Conservation (phyloP, 2,329 filamentous ascomycete species). For the Xylariaceae sp. region DNA sequence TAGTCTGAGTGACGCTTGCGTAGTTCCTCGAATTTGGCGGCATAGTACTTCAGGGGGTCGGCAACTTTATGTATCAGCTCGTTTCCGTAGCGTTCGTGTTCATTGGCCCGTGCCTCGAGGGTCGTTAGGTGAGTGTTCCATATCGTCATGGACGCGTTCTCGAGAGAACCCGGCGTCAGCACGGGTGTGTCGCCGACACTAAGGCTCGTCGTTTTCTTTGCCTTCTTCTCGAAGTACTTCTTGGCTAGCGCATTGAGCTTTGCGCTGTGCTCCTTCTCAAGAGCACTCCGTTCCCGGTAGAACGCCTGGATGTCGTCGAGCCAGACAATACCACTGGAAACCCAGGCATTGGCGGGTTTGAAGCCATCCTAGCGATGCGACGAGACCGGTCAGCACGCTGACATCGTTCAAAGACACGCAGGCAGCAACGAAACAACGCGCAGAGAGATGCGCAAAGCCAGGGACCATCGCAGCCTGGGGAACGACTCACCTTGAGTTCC, state of each 20-base stretch:
- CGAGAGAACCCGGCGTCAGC: slow-evolving; percentile 91
- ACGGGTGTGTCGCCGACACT: slow-evolving; percentile 91
- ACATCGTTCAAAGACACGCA: background rate
- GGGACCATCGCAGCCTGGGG: slow-evolving; percentile 18
- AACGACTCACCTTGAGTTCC: slow-evolving; percentile 73
- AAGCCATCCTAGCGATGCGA: slow-evolving; percentile 71
- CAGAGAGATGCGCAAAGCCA: slow-evolving; percentile 4
- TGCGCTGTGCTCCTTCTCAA: slow-evolving; percentile 94
- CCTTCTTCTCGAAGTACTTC: slow-evolving; percentile 97
- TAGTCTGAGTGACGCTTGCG: slow-evolving; percentile 89
- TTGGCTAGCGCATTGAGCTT: slow-evolving; percentile 85
- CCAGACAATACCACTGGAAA: slow-evolving; percentile 83
- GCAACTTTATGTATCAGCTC: slow-evolving; percentile 76
- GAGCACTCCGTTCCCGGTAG: slow-evolving; percentile 87
- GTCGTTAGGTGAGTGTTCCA: slow-evolving; percentile 93
- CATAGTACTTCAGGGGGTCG: slow-evolving; percentile 75
- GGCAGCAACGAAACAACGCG: background rate
- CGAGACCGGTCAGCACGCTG: slow-evolving; percentile 1
- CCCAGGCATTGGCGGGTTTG: slow-evolving; percentile 91
- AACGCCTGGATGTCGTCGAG: slow-evolving; percentile 96
- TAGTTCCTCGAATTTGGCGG: slow-evolving; percentile 76
- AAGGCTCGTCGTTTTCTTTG: slow-evolving; percentile 76
- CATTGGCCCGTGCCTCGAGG: slow-evolving; percentile 77
- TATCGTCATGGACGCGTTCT: slow-evolving; percentile 93
- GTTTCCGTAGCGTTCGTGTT: slow-evolving; percentile 80